A percentile compares a stretch with the other conserved stretches of the same genome.
Conservation (phyloP, 306 rosid species). For the Cucurbita pepo region DNA sequence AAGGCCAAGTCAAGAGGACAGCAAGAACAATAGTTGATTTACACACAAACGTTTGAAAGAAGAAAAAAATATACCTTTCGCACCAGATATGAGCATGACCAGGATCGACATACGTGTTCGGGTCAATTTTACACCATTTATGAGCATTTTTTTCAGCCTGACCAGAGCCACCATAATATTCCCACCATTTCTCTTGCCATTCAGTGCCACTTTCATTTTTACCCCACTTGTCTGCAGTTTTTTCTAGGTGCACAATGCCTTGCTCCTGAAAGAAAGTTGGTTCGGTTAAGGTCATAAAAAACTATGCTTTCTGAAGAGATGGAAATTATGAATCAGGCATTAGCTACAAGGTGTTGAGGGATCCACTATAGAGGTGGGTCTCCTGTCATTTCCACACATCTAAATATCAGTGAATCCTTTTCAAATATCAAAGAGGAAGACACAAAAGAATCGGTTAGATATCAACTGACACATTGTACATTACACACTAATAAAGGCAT, state of each 20-base stretch:
- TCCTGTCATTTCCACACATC: not conserved
- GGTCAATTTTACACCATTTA: conserved; percentile 96
- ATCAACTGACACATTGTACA: not conserved
- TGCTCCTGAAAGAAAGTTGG: conserved; percentile 37
- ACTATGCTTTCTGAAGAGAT: not conserved
- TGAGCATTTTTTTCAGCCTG: conserved; percentile 86
- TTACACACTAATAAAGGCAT: not conserved
- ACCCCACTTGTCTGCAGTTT: conserved; percentile 99
- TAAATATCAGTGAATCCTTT: not conserved
- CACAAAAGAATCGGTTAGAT: not conserved
- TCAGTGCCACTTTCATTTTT: conserved; percentile 58
- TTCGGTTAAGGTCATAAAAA: not conserved
- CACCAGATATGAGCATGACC: conserved; percentile 99
- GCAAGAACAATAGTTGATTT: not conserved
- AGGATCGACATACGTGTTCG: conserved; percentile 54
- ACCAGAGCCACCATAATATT: conserved; percentile 58
- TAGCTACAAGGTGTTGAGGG: not conserved
- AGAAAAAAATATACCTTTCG: conserved; percentile 46
- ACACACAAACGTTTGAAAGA: not conserved
- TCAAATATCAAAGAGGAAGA: not conserved
- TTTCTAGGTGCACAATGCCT: conserved; percentile 71
- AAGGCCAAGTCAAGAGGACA: not conserved
- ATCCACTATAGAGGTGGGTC: not conserved
- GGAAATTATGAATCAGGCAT: not conserved
- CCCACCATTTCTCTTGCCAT: conserved; percentile 98